Evolutionary conservation across 83 land plant genomes (phyloP), one percentile per base, ranked within the genome.

Genomic region (Picea abies): DNA sequence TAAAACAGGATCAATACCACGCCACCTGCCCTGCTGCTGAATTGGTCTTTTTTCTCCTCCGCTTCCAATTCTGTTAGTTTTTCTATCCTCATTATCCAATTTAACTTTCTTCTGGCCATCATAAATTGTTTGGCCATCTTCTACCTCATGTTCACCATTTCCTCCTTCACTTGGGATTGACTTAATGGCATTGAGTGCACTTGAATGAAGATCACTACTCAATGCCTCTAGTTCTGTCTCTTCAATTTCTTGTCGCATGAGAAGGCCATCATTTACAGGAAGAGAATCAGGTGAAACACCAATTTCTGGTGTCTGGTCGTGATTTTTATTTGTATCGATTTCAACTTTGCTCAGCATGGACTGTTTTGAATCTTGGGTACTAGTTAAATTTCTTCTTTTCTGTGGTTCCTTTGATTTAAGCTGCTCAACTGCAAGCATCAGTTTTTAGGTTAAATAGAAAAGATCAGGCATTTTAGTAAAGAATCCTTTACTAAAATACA

Each of bases 1-100:
- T 78, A 98, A 75, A 66, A 98, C 97, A 66, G 99, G 99, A 78
- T 98, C 99, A 47, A 98, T 92, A 12, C 99, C 99, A 82, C 87
- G 90, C 99, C 98, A 96, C 75, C 86, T 90, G 60, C 99, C 96
- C 81, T 94, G 96, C 11, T 89, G 90, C 79, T 95, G 99, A 47
- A 82, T 67, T 81, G 79, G 91, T 75, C 91, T 84, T 62, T 88
- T 88, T 6, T 41, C 83, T 26, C 66, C 76, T 63, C 79, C 62
- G 35, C 68, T 79, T 78, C 81, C 85, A 52, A 47, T 82, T 23
- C 44, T 19, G 62, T 68, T 80, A 61, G 29, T 49, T 70, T 66
- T 82, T 16, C 14, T 61, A 63, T 72, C 77, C 22, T 81, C 79
- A 67, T 15, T 47, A 14, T 64, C 79, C 20, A 80, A 37, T 8